Evolutionary conservation across 179 eudicot genomes (phyloP), one percentile per base, ranked within the genome.

Genomic region (Heliamphora pulchella): DNA sequence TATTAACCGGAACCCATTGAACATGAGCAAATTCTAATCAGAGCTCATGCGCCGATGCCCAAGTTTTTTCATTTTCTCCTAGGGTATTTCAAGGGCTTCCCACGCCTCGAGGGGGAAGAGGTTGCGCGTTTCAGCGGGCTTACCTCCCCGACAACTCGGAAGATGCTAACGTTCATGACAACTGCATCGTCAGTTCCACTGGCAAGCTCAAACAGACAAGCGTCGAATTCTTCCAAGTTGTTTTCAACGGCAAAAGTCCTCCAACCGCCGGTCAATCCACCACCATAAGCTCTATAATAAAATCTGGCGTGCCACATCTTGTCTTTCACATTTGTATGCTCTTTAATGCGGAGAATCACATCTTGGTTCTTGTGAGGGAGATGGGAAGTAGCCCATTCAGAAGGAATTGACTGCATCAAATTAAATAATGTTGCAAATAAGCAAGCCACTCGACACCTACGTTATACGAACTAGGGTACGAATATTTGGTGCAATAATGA

Each of bases 161-260:
- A 91, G 51, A 91, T 86, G 14, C 84, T 79, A n/a, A 87, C 90
- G 72, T 91, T 88, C 10, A 89, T 71, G 65, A 81, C 14, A 10
- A 78, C 31, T 3, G 22, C 58, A 13, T 82, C 76, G 8, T 55
- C 63, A 41, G 82, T 79, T 6, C 53, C 68, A 76, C 77, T 80
- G 5, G 71, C 83, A 9, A 85, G 88, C 71, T 85, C 83, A 22
- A 91, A 90, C 67, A 86, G 75, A 62, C 91, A 88, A 0, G 81
- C 95, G 74, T 91, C 95, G 39, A 50, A 86, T 54, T 87, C 87
- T 83, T 90, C 88, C 72, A 90, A 79, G 80, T 41, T 62, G 77
- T 87, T 90, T 0, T 86, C 89, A 1, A 78, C 3, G 46, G 77
- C 89, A 41, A 91, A 90, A 0, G 80, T 75, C 82, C 79, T 88